Base-by-base conservation (phyloP, 228 moss, liverwort and hornwort genomes). In the Sphagnum fallax region DNA sequence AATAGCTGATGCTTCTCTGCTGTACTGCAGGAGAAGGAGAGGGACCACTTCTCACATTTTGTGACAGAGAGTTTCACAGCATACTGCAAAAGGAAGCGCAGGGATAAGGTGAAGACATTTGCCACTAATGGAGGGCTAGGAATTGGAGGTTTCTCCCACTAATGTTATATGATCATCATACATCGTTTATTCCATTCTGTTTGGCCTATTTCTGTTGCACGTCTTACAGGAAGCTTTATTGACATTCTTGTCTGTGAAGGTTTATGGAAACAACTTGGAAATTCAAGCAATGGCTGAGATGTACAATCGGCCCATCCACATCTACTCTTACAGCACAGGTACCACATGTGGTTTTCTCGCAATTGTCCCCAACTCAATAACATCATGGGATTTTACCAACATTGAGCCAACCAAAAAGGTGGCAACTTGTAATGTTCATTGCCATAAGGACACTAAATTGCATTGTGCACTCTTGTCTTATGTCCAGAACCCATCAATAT, bases 231-330 rank as follows among this genome's bases (percentile, higher is more conserved):
- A 11, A 15, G 11, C 12, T 60, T 60, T 60, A 15, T 11, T 0
- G 15, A 60, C 61, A 49, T 16, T 66, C 67, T 10, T 63, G 51
- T 61, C 9, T 55, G 8, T 73, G 72, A 83, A 96, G 96, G 91
- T 96, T 7, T 91, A 91, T 75, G 96, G 93, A 60, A 96, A 96
- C 70, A 96, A 96, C 74, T 88, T 96, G 79, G 96, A 96, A 80
- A 96, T 96, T 62, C 96, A 96, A 87, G 91, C 93, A 53, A 89
- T 96, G 96, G 96, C 93, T 32, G 96, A 96, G 82, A 96, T 96
- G 86, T 96, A 93, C 71, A 96, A 96, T 81, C 91, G 96, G n/a
- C 93, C 96, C 15, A 96, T 96, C 76, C 93, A 93, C 74, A 96
- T 96, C 11, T 93, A 93, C 75, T 92, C 91, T 64, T 93, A 96